phyloP scores from a whole-genome alignment of 176 grass and related monocot genomes.

The Hordeum vulgare region DNA sequence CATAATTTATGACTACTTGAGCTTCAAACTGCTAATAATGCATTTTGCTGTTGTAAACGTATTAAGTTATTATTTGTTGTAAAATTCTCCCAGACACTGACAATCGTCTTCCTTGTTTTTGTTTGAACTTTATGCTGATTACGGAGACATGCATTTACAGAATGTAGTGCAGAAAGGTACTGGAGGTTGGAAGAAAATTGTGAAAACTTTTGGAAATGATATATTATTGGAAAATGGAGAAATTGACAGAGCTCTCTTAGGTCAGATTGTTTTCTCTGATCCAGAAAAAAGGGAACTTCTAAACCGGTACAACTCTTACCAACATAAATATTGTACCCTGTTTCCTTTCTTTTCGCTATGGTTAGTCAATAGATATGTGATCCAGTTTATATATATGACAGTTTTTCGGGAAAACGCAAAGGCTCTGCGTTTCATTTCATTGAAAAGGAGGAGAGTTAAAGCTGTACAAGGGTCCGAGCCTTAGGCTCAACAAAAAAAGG shows the following conservation, averaged over 20 bases:
- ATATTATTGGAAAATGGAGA: constrained; percentile 83
- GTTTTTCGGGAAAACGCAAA: too few species aligned
- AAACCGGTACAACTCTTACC: constrained; percentile 42
- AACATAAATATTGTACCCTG: neutral
- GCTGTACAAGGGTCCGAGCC: too few species aligned
- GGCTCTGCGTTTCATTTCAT: too few species aligned
- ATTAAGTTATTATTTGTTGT: neutral
- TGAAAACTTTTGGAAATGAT: constrained; percentile 66
- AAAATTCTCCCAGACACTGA: neutral
- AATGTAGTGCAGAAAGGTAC: constrained; percentile 75
- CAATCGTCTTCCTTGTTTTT: neutral
- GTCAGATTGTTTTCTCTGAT: constrained; percentile 82
- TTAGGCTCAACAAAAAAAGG: too few species aligned
- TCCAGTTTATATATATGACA: neutral
- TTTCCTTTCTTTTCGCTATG: neutral
- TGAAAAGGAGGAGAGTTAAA: too few species aligned
- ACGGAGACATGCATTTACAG: constrained; percentile 32
- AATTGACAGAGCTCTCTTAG: constrained; percentile 72
- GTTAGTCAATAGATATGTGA: neutral
- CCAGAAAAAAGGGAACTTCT: constrained; percentile 60
- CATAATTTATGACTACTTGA: neutral
- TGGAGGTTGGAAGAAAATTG: constrained; percentile 83
- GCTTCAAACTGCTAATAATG: neutral
- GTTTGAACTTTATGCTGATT: neutral
- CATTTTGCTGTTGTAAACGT: neutral